These are phyloP conservation scores for Bruguiera hainesii DNA, from an alignment of 441 rosid species.

Conservation along the genomic window DNA sequence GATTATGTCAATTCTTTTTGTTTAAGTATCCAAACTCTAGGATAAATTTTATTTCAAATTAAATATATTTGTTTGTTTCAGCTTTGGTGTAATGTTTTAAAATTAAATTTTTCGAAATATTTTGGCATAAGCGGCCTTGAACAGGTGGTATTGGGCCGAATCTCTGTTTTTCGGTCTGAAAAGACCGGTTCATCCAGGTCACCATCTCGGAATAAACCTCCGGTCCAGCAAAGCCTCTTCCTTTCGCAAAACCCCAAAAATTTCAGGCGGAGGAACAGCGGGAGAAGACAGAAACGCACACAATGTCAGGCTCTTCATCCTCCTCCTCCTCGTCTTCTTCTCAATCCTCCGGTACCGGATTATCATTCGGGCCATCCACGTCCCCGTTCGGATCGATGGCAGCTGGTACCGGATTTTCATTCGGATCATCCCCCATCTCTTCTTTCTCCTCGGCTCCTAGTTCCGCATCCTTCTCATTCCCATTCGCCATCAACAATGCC, in stretches of 20 bases:
- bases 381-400: slow-evolving; percentile 23
- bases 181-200: no score
- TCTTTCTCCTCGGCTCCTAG: slow-evolving; percentile 31
- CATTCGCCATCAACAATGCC: slow-evolving; percentile 11
- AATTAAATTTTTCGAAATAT: no score
- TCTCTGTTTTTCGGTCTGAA: no score
- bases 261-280: not conserved
- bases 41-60: no score
- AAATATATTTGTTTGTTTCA: no score
- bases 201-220: no score
- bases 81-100: no score
- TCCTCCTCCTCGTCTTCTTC: slow-evolving; percentile 21
- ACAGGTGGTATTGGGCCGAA: no score
- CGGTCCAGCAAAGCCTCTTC: no score
- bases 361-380: slow-evolving; percentile 16
- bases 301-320: slow-evolving; percentile 39
- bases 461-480: slow-evolving; percentile 30
- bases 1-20: no score
- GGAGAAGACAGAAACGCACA: not conserved
- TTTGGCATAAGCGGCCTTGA: no score
- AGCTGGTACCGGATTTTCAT: slow-evolving; percentile 23
- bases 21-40: no score
- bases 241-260: not conserved
- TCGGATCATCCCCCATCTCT: slow-evolving; percentile 42
- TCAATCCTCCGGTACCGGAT: slow-evolving; percentile 24